Percentiles rank a stretch among this genome's conserved stretches.
Evolutionary conservation across 2,329 filamentous ascomycete genomes (phyloP).

Genomic region (Chaetomiaceae sp.): DNA sequence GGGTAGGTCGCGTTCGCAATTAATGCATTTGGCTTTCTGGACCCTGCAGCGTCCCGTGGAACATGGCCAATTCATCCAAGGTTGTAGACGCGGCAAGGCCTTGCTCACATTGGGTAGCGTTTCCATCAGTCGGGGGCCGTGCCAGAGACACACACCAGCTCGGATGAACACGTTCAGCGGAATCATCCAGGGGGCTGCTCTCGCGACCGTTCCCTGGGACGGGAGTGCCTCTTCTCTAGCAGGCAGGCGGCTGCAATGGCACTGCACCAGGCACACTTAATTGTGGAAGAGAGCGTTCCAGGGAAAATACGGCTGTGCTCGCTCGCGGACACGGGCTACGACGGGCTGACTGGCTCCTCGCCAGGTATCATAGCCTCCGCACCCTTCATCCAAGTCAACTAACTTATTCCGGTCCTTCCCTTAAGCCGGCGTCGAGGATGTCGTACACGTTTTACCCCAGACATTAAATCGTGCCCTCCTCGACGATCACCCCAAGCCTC

Average conservation of each 20-base stretch:
- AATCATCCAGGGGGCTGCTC: not conserved
- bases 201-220: not conserved
- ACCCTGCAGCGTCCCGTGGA: not conserved
- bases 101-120: not conserved
- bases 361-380: not conserved
- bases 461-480: not conserved
- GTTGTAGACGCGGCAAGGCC: not conserved
- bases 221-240: too few relatives aligned
- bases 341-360: too few relatives aligned
- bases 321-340: too few relatives aligned
- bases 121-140: not conserved
- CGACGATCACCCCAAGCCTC: slow-evolving; percentile 1
- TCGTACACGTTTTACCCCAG: slow-evolving; percentile 8
- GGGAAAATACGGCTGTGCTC: too few relatives aligned
- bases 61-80: slow-evolving; percentile 4
- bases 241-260: too few relatives aligned
- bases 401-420: not conserved
- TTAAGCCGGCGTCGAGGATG: slow-evolving; percentile 7
- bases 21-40: not conserved
- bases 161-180: not conserved
- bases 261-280: too few relatives aligned
- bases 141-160: not conserved
- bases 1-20: not conserved
- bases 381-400: not conserved
- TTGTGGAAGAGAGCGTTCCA: too few relatives aligned